Conservation (phyloP, 225 moss, liverwort and hornwort genomes). For the Thuidium tamariscinum region DNA sequence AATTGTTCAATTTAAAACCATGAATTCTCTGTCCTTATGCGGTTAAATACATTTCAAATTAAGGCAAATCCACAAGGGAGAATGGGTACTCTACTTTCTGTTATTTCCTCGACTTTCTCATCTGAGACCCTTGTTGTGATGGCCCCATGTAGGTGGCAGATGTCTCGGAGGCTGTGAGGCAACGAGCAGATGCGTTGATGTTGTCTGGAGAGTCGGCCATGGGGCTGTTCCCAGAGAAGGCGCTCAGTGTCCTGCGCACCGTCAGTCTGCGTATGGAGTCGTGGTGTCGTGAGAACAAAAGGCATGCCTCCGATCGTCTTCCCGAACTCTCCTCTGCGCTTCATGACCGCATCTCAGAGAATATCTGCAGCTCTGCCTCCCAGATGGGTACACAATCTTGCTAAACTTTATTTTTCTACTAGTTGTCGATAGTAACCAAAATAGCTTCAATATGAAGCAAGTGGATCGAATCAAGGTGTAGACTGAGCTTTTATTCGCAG, state of each 20-base stretch:
- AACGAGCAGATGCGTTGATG: slow-evolving; percentile 96
- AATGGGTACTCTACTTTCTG: background rate
- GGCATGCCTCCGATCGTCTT: slow-evolving; percentile 54
- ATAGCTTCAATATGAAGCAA: background rate
- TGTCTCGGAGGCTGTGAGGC: slow-evolving; percentile 93
- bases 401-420: background rate
- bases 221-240: slow-evolving; percentile 89
- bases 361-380: slow-evolving; percentile 76
- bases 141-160: slow-evolving; percentile 70
- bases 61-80: background rate
- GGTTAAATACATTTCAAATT: background rate
- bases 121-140: background rate
- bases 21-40: background rate
- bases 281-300: slow-evolving; percentile 92
- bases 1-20: background rate
- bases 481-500: background rate
- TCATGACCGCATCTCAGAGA: slow-evolving; percentile 81
- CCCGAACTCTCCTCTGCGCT: slow-evolving; percentile 60
- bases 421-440: background rate
- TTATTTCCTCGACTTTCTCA: background rate
- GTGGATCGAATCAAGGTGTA: background rate
- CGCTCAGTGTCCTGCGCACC: slow-evolving; percentile 83
- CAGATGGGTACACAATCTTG: slow-evolving; percentile 58
- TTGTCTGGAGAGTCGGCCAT: slow-evolving; percentile 97
- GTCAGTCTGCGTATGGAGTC: slow-evolving; percentile 87